phyloP scores from a whole-genome alignment of 257 asterid species.

The Cruciata laevipes region DNA sequence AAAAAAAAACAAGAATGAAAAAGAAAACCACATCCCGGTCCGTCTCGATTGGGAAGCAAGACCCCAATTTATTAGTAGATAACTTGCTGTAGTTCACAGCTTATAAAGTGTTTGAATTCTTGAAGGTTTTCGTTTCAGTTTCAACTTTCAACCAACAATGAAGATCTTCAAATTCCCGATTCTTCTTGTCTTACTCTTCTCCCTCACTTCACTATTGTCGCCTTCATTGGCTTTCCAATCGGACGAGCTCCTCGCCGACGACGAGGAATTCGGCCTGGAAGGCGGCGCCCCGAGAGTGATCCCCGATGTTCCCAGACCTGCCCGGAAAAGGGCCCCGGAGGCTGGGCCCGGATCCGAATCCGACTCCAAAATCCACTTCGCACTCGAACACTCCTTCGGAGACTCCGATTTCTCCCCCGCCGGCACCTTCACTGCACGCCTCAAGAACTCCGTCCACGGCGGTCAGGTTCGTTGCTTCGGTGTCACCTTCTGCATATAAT shows the following conservation, averaged over 20 bases:
- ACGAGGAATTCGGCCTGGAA: conserved; percentile 84
- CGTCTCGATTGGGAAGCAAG: neutral
- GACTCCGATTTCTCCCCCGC: conserved; percentile 79
- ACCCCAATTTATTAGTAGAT: no score
- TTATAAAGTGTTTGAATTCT: neutral
- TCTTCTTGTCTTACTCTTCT: conserved; percentile 7
- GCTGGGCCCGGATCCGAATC: conserved; percentile 52
- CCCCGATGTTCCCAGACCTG: conserved; percentile 28
- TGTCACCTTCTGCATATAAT: neutral
- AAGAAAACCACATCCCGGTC: neutral
- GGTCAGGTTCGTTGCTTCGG: conserved; percentile 48
- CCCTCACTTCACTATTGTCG: conserved; percentile 20
- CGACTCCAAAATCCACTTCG: conserved; percentile 75
- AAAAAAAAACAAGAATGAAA: no score
- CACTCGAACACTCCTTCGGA: conserved; percentile 87
- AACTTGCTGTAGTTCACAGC: neutral
- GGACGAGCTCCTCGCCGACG: conserved; percentile 79
- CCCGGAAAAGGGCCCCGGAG: conserved; percentile 39
- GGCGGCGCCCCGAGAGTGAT: conserved; percentile 45
- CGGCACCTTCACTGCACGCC: conserved; percentile 87
- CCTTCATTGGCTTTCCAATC: conserved; percentile 61
- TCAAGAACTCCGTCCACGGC: conserved; percentile 68
- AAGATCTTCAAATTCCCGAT: conserved; percentile 3
- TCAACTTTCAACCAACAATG: neutral
- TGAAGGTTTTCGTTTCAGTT: neutral